Evolutionary conservation across 169 alveolate genomes (phyloP).

Genomic region (Cryptosporidium ubiquitum): DNA sequence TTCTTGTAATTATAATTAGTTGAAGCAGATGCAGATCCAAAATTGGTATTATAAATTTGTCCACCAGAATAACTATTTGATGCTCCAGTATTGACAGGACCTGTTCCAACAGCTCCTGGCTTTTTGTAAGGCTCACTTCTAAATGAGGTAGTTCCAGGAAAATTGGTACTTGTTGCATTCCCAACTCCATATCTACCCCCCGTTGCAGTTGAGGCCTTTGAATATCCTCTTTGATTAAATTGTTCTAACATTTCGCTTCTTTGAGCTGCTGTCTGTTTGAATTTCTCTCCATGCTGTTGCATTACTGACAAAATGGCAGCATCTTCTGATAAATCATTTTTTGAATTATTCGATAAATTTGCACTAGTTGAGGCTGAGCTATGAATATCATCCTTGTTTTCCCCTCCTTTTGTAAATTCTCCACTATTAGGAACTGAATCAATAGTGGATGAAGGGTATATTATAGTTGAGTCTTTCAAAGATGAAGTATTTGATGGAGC

Average conservation of each 20-base stretch:
- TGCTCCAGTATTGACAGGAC: not conserved
- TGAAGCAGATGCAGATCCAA: not conserved
- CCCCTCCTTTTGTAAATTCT: not conserved
- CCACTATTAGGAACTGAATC: not conserved
- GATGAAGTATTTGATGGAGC: not conserved
- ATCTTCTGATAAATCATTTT: conserved; percentile 23
- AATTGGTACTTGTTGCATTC: not conserved
- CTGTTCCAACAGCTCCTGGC: not conserved
- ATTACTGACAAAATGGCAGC: conserved; percentile 64
- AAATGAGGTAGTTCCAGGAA: not conserved
- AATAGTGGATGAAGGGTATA: not conserved
- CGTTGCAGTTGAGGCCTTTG: not conserved
- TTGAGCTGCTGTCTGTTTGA: conserved; percentile 70
- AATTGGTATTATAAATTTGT: not conserved
- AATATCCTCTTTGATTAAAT: conserved; percentile 16
- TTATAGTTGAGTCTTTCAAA: not conserved
- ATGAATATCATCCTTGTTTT: not conserved
- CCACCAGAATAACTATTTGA: not conserved
- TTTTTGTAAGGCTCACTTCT: conserved; percentile 59
- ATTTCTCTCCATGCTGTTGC: conserved; percentile 73
- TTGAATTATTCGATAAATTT: not conserved
- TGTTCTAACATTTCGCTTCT: conserved; percentile 68
- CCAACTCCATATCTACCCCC: conserved; percentile 3
- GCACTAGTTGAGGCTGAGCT: not conserved
- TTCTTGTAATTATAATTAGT: not conserved